Base-by-base conservation (phyloP, 768 basidiomycete species). In the Termitomyces sp. region DNA sequence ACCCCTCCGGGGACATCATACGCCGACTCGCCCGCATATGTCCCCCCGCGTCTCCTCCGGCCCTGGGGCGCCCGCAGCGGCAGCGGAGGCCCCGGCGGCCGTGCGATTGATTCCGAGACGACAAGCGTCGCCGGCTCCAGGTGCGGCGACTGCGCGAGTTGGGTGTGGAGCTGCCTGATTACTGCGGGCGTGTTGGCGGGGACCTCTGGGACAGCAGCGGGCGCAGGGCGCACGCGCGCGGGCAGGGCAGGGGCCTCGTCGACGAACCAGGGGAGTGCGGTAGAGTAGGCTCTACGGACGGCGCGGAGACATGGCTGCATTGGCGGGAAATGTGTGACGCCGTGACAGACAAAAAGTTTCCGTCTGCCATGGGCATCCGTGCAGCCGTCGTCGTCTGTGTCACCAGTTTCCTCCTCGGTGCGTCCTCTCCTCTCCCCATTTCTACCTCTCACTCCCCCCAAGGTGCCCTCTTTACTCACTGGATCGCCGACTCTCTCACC, bases 401-500 rank as follows among this genome's bases (percentile, higher is more conserved):
- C 49, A 92, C 90, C 1, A 88, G 89, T 53, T 92, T 92, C 64
- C 77, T 94, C 22, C 81, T 94, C 24, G 91, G 91, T 89, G 56
- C 43, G 77, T 71, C 36, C 16, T 8, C 59, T 44, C 2, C 57
- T 42, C 24, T 26, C 7, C 22, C 32, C 47, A 60, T 36, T 20
- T 20, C 18, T 18, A 10, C 38, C 22, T 54, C 61, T 54, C 28
- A 54, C 47, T 22, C 28, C 44, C 47, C 47, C 26, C 40, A 32
- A 33, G 91, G 92, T 52, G 75, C 87, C 47, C 77, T 94, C 5
- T 92, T 92, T 69, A 92, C 90, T 36, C 88, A 94, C 68, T 94
- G 92, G 92, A 92, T 91, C 61, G 92, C 92, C n/a, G 92, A 94
- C 77, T 92, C 90, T 1, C 75, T 92, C 53, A 94, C 92, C 35